Evolutionary conservation across 2,329 filamentous ascomycete genomes (phyloP).

Genomic region (Teratosphaeria pseudoeucalypti): DNA sequence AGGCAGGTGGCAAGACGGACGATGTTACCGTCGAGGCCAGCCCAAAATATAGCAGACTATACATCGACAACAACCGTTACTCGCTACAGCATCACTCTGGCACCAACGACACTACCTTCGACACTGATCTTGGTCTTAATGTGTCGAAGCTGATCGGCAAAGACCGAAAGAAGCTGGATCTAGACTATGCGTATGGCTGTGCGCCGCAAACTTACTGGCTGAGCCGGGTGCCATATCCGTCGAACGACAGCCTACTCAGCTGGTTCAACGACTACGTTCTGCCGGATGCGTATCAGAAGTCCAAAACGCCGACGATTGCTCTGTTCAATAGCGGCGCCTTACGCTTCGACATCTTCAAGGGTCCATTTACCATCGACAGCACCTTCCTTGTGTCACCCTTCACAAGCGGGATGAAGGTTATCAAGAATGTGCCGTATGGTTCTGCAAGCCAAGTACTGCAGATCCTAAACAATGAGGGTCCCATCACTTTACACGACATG

Average conservation of each 20-base stretch:
- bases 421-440: constrained; percentile 71
- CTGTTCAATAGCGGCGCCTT: constrained; percentile 85
- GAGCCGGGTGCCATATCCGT: constrained; percentile 63
- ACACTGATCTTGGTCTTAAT: constrained; percentile 62
- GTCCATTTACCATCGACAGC: constrained; percentile 77
- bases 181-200: constrained; percentile 73
- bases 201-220: constrained; percentile 75
- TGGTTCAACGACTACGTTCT: constrained; percentile 71
- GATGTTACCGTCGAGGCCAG: constrained; percentile 22
- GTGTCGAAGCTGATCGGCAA: constrained; percentile 59
- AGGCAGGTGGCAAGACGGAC: constrained; percentile 29
- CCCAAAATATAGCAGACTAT: constrained; percentile 62
- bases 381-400: constrained; percentile 85
- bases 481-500: constrained; percentile 31
- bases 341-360: constrained; percentile 91
- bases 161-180: constrained; percentile 58
- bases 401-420: constrained; percentile 62
- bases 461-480: constrained; percentile 48
- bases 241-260: constrained; percentile 64
- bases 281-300: constrained; percentile 38
- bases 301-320: constrained; percentile 53
- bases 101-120: constrained; percentile 61
- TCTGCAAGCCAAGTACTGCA: constrained; percentile 59
- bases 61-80: constrained; percentile 88
- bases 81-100: constrained; percentile 74